Conservation (phyloP, 2,329 filamentous ascomycete genomes). For the Neofusicoccum sp. region DNA sequence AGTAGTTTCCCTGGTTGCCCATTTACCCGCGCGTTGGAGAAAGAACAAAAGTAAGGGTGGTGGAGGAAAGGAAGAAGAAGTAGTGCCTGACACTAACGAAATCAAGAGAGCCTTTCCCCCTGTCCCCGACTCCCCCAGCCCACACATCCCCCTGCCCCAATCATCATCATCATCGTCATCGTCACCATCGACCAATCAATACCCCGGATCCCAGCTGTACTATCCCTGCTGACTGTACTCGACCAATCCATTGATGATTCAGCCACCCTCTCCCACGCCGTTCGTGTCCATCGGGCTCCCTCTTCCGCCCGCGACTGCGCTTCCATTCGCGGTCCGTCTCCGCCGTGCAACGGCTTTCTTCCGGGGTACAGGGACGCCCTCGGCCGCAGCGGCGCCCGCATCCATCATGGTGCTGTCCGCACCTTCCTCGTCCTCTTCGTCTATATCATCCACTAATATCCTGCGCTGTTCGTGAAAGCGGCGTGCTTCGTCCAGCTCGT, state of each 20-base stretch:
- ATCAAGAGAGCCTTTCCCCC: too few relatives aligned
- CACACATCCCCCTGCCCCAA: not conserved
- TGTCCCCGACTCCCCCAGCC: too few relatives aligned
- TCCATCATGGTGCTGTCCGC: constrained; percentile 27
- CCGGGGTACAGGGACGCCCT: constrained; percentile 31
- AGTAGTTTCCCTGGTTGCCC: not conserved
- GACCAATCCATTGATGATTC: constrained; percentile 6
- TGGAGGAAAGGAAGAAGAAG: too few relatives aligned
- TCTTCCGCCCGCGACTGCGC: constrained; percentile 15
- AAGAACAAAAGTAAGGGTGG: too few relatives aligned
- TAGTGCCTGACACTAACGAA: too few relatives aligned
- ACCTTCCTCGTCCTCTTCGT: constrained; percentile 42
- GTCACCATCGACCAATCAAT: not conserved
- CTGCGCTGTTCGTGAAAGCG: constrained; percentile 42
- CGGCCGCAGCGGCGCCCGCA: constrained; percentile 35
- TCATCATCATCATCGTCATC: not conserved
- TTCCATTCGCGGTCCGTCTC: constrained; percentile 26
- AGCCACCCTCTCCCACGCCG: constrained; percentile 32
- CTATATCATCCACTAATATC: constrained; percentile 28
- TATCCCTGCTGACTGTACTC: not conserved
- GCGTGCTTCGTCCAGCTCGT: constrained; percentile 73
- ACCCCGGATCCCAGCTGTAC: not conserved
- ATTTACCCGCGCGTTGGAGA: not conserved
- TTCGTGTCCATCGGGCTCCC: constrained; percentile 44
- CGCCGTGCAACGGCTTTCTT: constrained; percentile 39